Base-by-base conservation (phyloP, 768 basidiomycete genomes). In the Mycena vitilis region DNA sequence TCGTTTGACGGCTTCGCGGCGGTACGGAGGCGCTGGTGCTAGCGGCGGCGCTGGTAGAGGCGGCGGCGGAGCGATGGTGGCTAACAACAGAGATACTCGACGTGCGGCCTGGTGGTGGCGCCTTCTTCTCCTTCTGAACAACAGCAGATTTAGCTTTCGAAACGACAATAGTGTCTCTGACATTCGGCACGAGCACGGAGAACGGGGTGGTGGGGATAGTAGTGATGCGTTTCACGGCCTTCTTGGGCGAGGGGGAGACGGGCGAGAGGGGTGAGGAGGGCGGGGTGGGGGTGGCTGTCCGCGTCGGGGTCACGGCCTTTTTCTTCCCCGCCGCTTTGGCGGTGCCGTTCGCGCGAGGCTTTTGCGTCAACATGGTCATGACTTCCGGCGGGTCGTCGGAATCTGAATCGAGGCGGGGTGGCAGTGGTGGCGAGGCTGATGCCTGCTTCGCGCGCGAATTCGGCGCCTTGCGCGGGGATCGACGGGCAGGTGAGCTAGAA, bases 191-290 rank as follows among this genome's bases (percentile, higher is more conserved):
- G 2, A 66, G 49, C 0, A 66, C 67, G 5, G 51, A 52, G 34
- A 71, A 40, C 22, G 23, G 10, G 10, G 42, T 40, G 13, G 58
- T 64, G 42, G 66, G 60, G 48, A 60, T 40, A 20, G 58, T 64
- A 36, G 66, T 54, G 48, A 60, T 42, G 30, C 62, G 61, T 30
- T 36, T 30, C 22, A n/a, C n/a, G 30, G 2, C 22, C 22, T 53
- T 61, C 22, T 53, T 61, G 11, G 66, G 22, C 3, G 61, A 52
- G 13, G 67, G 25, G 36, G 60, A 16, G 22, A 38, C 12, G 38
- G 38, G 54, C 5, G 68, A 54, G 12, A 72, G 54, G 0, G 71
- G 67, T 15, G 71, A 72, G 11, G 71, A 72, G 7, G 60, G 63
- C 5, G 71, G 71, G 25, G 71, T 64, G 12, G 66, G 66, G 6